Conservation (phyloP, 345 rosid species). For the Carallia brachiata region DNA sequence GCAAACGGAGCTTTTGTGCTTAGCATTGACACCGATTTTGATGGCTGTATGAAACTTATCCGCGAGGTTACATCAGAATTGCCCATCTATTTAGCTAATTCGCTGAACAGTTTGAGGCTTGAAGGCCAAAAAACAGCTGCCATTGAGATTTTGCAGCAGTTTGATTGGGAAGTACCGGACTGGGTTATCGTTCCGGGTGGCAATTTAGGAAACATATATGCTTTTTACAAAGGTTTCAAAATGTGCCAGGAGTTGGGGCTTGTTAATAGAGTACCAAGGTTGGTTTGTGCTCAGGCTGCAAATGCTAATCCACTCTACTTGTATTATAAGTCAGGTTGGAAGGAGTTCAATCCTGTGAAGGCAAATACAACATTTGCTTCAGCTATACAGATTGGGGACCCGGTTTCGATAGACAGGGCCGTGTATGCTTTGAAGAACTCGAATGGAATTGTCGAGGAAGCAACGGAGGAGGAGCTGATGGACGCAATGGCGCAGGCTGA, state of each 20-base stretch:
- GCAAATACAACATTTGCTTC: conserved; percentile 82
- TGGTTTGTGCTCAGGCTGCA: conserved; percentile 90
- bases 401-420: conserved; percentile 88
- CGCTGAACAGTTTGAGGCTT: conserved; percentile 75
- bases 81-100: conserved; percentile 83
- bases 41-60: conserved; percentile 87
- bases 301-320: conserved; percentile 89
- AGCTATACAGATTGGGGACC: conserved; percentile 93
- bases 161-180: conserved; percentile 89
- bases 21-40: conserved; percentile 87
- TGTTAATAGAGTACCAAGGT: conserved; percentile 71
- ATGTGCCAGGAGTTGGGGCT: conserved; percentile 88
- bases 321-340: conserved; percentile 75
- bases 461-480: conserved; percentile 89
- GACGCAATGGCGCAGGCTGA: conserved; percentile 92
- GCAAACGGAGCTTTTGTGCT: conserved; percentile 92
- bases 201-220: conserved; percentile 84
- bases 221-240: conserved; percentile 85
- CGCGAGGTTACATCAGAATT: conserved; percentile 76
- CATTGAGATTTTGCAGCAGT: conserved; percentile 87
- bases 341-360: conserved; percentile 63
- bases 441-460: conserved; percentile 83
- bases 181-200: conserved; percentile 99
- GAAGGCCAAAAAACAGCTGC: conserved; percentile 97
- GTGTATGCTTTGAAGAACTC: conserved; percentile 72